Evolutionary conservation across 2,329 filamentous ascomycete genomes (phyloP), one percentile per base, ranked within the genome.

Genomic region (Aspergillus flavus): DNA sequence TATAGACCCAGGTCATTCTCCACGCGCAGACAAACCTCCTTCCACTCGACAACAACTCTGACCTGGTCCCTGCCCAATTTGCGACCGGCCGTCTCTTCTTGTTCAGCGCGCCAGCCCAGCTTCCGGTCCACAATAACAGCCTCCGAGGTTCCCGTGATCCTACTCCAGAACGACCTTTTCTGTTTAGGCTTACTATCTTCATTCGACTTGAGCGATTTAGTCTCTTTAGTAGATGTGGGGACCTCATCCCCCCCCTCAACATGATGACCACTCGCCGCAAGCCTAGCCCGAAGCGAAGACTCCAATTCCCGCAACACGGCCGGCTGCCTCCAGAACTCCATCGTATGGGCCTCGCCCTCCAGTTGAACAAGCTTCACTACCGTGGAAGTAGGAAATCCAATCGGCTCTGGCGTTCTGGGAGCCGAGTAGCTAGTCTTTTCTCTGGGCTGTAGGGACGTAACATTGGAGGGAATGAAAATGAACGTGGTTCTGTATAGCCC

Each of bases 11-110:
- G 12, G 6, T 39, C 52, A 28, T 26, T 55, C 52, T 55, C 32
- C n/a, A 55, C 52, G 2, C 52, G 30, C 32, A 55, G n/a, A 26
- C 52, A 55, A 39, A 55, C 52, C 52, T 55, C 52, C 21, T 55
- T 54, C 52, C 52, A 55, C 32, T 36, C 52, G 3, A 55, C 52
- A 7, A 4, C 10, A 55, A 9, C 52, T 11, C 52, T 21, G 16
- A 39, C 52, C 34, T 55, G 32, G 36, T 55, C 52, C 21, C 30
- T 55, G 10, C 7, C 5, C 32, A 55, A 26, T 39, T 39, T 39
- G 52, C 52, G 52, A 39, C 52, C 32, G 52, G 52, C 9, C n/a
- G 5, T 11, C 7, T 36, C 52, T 11, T 26, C 52, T 5, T 34
- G 6, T 4, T 54, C 52, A 11, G 52, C 52, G 10, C 52, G 32